Evolutionary conservation across 371 early-diverging fungal species (phyloP).

Genomic region (Circinella minor): DNA sequence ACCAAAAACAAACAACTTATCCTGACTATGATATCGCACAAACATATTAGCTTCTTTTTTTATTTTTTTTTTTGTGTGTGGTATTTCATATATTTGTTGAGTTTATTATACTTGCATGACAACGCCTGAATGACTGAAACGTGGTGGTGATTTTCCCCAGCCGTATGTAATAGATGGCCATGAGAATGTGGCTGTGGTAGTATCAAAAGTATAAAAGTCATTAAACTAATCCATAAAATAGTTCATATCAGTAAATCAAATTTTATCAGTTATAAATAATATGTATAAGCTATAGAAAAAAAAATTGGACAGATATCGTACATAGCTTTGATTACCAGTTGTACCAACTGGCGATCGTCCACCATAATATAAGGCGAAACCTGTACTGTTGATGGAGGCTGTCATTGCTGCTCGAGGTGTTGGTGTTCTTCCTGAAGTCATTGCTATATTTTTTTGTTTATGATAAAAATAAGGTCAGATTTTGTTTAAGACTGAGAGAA

Average conservation of each 20-base stretch:
- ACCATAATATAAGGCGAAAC: constrained; percentile 24
- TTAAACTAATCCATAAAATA: constrained; percentile 19
- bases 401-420: constrained; percentile 20
- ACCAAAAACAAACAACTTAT: constrained; percentile 25
- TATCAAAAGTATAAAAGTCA: constrained; percentile 26
- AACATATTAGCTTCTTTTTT: neutral
- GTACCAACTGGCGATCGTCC: constrained; percentile 5
- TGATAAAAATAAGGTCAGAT: neutral
- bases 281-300: no score
- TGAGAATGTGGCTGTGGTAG: constrained; percentile 10
- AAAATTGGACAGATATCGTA: neutral
- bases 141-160: constrained; percentile 23
- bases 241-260: neutral
- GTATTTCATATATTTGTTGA: neutral
- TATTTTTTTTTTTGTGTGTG: no score
- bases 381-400: constrained; percentile 16
- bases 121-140: constrained; percentile 22
- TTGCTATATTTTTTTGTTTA: constrained; percentile 3
- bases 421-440: constrained; percentile 15
- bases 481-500: neutral
- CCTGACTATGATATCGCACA: constrained; percentile 3
- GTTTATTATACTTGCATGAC: constrained; percentile 17
- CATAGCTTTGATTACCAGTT: neutral
- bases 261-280: neutral
- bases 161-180: constrained; percentile 23